Conservation (phyloP, 2,329 filamentous ascomycete species). For the Aphanoascus verrucosus region DNA sequence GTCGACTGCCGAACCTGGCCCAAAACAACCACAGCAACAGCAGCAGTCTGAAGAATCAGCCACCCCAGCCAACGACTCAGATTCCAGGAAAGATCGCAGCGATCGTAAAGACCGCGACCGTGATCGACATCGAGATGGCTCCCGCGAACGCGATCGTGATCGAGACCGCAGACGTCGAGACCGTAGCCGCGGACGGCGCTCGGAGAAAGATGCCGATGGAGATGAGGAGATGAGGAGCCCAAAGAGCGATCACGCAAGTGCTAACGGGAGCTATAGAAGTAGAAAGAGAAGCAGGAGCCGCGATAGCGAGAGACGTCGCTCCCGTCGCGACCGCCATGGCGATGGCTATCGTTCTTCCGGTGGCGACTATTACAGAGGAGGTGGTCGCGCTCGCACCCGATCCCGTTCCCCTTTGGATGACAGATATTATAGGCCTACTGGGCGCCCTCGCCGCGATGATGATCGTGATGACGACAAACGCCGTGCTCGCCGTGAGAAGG, state of each 20-base stretch:
- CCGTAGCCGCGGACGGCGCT: constrained; percentile 44
- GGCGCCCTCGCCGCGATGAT: constrained; percentile 39
- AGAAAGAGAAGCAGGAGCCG: constrained; percentile 69
- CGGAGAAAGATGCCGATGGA: constrained; percentile 44
- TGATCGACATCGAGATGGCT: constrained; percentile 49
- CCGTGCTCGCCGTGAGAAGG: constrained; percentile 44
- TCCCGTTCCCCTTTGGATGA: constrained; percentile 61
- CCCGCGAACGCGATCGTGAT: constrained; percentile 46
- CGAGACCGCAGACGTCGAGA: constrained; percentile 50
- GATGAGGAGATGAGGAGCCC: constrained; percentile 55
- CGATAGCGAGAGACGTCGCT: constrained; percentile 62
- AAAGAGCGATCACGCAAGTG: constrained; percentile 62
- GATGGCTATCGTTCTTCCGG: constrained; percentile 39
- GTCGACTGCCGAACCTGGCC: constrained; percentile 56
- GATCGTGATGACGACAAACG: constrained; percentile 40
- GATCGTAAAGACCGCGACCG: constrained; percentile 41
- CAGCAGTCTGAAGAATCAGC: constrained; percentile 20
- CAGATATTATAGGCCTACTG: constrained; percentile 43
- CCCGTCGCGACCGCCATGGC: constrained; percentile 57
- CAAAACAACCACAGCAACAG: background rate
- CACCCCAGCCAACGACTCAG: constrained; percentile 44
- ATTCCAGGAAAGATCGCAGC: constrained; percentile 43
- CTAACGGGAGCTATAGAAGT: constrained; percentile 61
- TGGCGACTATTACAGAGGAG: constrained; percentile 62
- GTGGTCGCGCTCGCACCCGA: constrained; percentile 54